Base-by-base conservation (phyloP, 2,329 filamentous ascomycete species). In the Atkinsonella texensis region DNA sequence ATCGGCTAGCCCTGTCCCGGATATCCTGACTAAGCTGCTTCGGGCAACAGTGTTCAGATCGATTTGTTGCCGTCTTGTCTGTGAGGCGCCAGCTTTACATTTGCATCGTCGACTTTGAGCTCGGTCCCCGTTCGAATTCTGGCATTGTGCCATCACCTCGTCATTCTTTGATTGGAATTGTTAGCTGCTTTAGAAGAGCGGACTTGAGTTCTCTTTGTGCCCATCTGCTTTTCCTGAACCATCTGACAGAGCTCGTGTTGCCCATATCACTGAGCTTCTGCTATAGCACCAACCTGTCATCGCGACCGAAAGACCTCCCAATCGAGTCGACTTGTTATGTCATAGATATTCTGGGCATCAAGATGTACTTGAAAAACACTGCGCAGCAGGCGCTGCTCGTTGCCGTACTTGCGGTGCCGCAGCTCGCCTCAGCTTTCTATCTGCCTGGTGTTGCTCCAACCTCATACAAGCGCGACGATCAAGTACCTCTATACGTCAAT, bases 361-460 rank as follows among this genome's bases (percentile, higher is more conserved):
- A 52, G 7, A 80, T 80, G 76, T 68, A 72, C 54, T 59, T 72
- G 56, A 68, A 64, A 64, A 66, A 69, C 51, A 60, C 68, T 57
- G 69, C 70, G 73, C 72, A 73, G 23, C 68, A 73, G 65, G 73
- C 74, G 65, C 70, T 80, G 49, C 62, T 79, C 20, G 67, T 72
- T 45, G 68, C 76, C 28, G 63, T 81, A 46, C 63, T 82, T 39
- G 68, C 72, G 46, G 63, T 74, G 31, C 76, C 80, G 23, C 73
- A 78, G 55, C 65, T 81, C 38, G 70, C 75, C 13, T 76, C 81
- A 2, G 88, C 89, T 51, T 98, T 97, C 74, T 98, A 98, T 72
- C 86, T 98, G 41, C 93, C 91, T 39, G 93, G 93, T 59, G 89
- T 96, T 60, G 90, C 91, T 58, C 93, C 93, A 20, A 94, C 89